These are phyloP conservation scores for Penicillium olsonii DNA, from an alignment of 2,329 filamentous ascomycete species.

Conservation along the genomic window DNA sequence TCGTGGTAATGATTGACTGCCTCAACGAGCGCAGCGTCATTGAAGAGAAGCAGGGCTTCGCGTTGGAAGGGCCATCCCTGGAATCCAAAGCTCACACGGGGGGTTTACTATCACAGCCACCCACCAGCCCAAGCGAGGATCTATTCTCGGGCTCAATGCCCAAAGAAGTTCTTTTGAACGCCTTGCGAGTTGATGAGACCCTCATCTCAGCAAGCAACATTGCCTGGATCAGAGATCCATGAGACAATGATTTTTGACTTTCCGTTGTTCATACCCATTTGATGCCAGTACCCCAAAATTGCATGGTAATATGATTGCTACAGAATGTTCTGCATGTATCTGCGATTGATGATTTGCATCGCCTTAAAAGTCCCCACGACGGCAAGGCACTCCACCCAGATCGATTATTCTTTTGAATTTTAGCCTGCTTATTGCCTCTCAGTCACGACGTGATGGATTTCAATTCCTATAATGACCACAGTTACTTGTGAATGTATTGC, in stretches of 20 bases:
- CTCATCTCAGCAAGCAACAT: conserved; percentile 27
- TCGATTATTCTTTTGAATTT: neutral
- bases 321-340: conserved; percentile 10
- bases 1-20: conserved; percentile 46
- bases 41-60: conserved; percentile 40
- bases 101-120: conserved; percentile 14
- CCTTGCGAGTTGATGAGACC: conserved; percentile 32
- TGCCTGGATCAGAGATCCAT: conserved; percentile 30
- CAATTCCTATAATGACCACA: neutral
- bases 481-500: neutral
- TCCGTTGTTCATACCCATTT: neutral
- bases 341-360: neutral
- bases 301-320: conserved; percentile 1
- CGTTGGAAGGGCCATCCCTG: conserved; percentile 38
- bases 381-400: neutral
- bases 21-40: conserved; percentile 34
- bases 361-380: neutral
- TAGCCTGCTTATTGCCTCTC: neutral
- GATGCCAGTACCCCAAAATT: neutral
- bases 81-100: conserved; percentile 40
- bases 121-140: conserved; percentile 39
- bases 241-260: conserved; percentile 1
- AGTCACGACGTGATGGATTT: conserved; percentile 3
- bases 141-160: conserved; percentile 43
- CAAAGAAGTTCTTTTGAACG: conserved; percentile 30